phyloP scores from a whole-genome alignment of 108 stramenopile species.

The Nitzschia sp. region DNA sequence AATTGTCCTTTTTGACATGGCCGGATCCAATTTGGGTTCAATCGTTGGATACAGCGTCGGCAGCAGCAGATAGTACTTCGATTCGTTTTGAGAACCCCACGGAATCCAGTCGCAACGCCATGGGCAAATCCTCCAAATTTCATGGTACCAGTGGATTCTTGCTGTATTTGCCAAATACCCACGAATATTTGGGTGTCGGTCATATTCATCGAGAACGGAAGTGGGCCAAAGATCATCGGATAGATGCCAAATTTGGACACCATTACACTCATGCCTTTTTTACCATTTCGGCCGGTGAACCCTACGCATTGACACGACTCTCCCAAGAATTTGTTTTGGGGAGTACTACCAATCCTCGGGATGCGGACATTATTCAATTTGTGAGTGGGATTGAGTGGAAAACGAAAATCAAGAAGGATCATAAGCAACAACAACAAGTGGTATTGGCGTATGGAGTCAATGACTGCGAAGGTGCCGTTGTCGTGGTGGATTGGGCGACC shows the following conservation, averaged over 20 bases:
- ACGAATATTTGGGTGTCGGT: constrained; percentile 70
- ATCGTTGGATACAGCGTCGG: constrained; percentile 36
- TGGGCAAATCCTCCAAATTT: constrained; percentile 26
- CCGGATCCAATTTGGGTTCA: constrained; percentile 71
- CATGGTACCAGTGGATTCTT: constrained; percentile 80
- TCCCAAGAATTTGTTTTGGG: constrained; percentile 70
- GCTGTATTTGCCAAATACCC: constrained; percentile 42
- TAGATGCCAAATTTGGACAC: constrained; percentile 72
- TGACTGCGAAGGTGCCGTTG: constrained; percentile 54
- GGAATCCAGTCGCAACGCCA: neutral
- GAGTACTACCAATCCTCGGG: constrained; percentile 3
- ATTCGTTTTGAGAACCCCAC: neutral
- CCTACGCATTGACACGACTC: constrained; percentile 45
- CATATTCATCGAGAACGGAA: constrained; percentile 69
- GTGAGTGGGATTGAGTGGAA: constrained; percentile 59
- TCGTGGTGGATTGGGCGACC: constrained; percentile 9
- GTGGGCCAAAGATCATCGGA: constrained; percentile 40
- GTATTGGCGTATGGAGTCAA: constrained; percentile 55
- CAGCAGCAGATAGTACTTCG: constrained; percentile 1
- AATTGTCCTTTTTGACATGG: constrained; percentile 66
- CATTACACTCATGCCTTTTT: constrained; percentile 69
- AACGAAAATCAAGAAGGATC: neutral
- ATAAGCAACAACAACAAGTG: constrained; percentile 11
- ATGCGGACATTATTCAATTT: constrained; percentile 82
- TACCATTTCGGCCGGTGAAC: constrained; percentile 21